Evolutionary conservation across 306 rosid species (phyloP).

Genomic region (Prosopis cineraria): DNA sequence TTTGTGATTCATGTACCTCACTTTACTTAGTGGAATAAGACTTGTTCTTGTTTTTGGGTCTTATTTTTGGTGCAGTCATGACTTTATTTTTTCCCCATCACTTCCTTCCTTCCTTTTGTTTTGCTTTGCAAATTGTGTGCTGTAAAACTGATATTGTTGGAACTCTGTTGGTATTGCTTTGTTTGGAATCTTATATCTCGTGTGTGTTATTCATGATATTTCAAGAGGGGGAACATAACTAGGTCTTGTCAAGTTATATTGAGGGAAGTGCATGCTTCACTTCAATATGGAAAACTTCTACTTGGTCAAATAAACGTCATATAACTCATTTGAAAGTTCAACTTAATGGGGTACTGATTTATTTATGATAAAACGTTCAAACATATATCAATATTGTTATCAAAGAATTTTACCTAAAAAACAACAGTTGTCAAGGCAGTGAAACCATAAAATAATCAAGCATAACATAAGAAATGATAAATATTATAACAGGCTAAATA

Average conservation of each 20-base stretch:
- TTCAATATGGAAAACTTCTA: constrained; percentile 27
- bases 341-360: constrained; percentile 6
- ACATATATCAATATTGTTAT: constrained; percentile 24
- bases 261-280: constrained; percentile 19
- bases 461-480: constrained; percentile 30
- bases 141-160: neutral
- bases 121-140: neutral
- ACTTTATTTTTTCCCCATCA: neutral
- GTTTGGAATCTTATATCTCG: constrained; percentile 17
- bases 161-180: constrained; percentile 27
- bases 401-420: constrained; percentile 21
- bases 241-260: constrained; percentile 11
- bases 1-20: neutral
- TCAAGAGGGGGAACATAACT: constrained; percentile 19
- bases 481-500: constrained; percentile 34
- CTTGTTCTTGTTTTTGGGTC: neutral
- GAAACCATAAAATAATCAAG: constrained; percentile 27
- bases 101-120: neutral
- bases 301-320: constrained; percentile 24
- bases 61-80: neutral
- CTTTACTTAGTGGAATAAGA: neutral
- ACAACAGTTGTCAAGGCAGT: constrained; percentile 14
- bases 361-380: constrained; percentile 40
- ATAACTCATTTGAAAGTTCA: constrained; percentile 32
- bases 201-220: constrained; percentile 16